Evolutionary conservation across 2,329 filamentous ascomycete genomes (phyloP).

Genomic region (Fusarium sp.): DNA sequence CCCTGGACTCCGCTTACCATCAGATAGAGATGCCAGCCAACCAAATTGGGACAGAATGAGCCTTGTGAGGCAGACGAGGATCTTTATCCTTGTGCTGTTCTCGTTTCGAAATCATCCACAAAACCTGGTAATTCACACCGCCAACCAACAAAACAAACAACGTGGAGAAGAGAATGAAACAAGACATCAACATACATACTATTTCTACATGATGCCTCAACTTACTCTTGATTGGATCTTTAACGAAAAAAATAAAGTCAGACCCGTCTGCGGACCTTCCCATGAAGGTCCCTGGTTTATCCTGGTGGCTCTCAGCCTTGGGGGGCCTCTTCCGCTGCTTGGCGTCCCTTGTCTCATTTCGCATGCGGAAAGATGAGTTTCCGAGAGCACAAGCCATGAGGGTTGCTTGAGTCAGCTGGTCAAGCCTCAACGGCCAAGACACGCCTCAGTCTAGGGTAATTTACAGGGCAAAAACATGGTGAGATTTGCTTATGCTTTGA

Average conservation of each 20-base stretch:
- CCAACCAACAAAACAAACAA: not conserved
- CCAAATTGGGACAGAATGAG: not conserved
- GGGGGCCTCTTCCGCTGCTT: not conserved
- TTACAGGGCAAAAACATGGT: not conserved
- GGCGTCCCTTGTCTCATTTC: not conserved
- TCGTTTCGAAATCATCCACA: not conserved
- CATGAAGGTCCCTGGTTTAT: not conserved
- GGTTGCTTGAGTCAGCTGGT: not conserved
- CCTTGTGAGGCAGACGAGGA: not conserved
- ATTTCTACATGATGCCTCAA: not conserved
- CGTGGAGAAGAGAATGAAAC: not conserved
- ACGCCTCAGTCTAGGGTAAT: not conserved
- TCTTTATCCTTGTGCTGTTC: not conserved
- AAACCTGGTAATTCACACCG: not conserved
- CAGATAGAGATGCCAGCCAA: not conserved
- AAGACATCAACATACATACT: not conserved
- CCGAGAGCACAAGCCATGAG: not conserved
- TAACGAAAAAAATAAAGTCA: not conserved
- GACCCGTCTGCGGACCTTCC: not conserved
- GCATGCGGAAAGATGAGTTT: not conserved
- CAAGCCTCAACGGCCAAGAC: not conserved
- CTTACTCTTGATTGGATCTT: not conserved
- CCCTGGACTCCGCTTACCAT: not conserved
- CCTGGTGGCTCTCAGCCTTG: not conserved
- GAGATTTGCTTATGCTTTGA: not conserved